These are phyloP conservation scores for Apiotrichum laibachii DNA, from an alignment of 1,284 basidiomycete species.

Conservation along the genomic window DNA sequence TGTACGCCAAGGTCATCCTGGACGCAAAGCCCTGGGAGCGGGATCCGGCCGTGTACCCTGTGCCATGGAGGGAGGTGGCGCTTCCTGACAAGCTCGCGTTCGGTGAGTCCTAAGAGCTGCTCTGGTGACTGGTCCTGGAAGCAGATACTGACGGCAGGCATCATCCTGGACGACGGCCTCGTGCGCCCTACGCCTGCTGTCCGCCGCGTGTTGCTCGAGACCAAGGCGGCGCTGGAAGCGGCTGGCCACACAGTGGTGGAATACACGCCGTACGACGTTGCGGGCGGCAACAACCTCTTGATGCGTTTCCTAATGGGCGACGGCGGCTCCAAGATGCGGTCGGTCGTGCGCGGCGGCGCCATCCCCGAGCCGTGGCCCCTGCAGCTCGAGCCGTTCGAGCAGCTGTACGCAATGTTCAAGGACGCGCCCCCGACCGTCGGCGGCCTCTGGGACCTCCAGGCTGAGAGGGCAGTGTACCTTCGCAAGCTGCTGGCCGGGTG, in stretches of 20 bases:
- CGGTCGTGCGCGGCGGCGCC: background rate
- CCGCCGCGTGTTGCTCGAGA: constrained; percentile 61
- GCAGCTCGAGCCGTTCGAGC: constrained; percentile 9
- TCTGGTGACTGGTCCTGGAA: too few species aligned
- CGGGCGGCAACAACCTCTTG: constrained; percentile 2
- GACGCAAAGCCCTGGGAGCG: constrained; percentile 61
- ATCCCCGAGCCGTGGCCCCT: constrained; percentile 24
- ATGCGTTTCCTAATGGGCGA: constrained; percentile 14
- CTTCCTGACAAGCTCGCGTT: constrained; percentile 59
- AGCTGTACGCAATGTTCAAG: constrained; percentile 8
- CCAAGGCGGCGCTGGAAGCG: constrained; percentile 58
- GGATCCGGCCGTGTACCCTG: constrained; percentile 61
- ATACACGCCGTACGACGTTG: constrained; percentile 29
- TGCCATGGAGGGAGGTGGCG: constrained; percentile 62
- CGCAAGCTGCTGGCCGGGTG: constrained; percentile 14
- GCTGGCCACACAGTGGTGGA: constrained; percentile 61
- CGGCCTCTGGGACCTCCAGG: constrained; percentile 19
- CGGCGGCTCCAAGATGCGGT: constrained; percentile 13
- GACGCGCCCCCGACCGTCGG: constrained; percentile 10
- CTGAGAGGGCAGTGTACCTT: constrained; percentile 12
- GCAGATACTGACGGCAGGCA: constrained; percentile 51
- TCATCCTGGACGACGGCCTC: constrained; percentile 56
- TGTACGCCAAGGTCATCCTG: constrained; percentile 57
- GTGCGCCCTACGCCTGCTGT: constrained; percentile 66
- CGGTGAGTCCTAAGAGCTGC: constrained; percentile 6